phyloP scores from a whole-genome alignment of 192 early-diverging fungal species.

The Coemansia sp. region DNA sequence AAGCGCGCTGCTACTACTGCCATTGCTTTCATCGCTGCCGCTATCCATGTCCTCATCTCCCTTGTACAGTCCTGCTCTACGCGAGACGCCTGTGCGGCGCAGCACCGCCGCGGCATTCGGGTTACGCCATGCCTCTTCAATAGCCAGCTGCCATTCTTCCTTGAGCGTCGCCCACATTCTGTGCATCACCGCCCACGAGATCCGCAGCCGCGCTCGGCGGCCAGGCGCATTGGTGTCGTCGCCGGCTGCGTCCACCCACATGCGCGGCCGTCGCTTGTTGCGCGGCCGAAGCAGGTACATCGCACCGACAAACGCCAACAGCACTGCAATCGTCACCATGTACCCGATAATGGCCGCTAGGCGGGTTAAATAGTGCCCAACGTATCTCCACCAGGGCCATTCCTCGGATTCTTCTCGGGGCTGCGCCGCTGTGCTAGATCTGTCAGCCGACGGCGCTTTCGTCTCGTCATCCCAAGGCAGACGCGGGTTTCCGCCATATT shows the following conservation, averaged over 20 bases:
- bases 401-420: conserved; percentile 15
- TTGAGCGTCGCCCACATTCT: conserved; percentile 56
- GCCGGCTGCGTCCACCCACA: conserved; percentile 53
- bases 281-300: conserved; percentile 48
- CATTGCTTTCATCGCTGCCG: background rate
- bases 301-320: conserved; percentile 36
- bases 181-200: conserved; percentile 57
- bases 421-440: background rate
- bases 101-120: conserved; percentile 54
- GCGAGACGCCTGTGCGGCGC: conserved; percentile 44
- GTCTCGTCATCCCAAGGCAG: conserved; percentile 11
- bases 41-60: background rate
- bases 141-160: conserved; percentile 44
- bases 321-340: conserved; percentile 35
- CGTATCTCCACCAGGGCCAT: conserved; percentile 54
- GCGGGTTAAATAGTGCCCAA: conserved; percentile 51
- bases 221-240: conserved; percentile 28
- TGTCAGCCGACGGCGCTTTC: background rate
- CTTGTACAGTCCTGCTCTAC: conserved; percentile 10
- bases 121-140: conserved; percentile 56
- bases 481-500: background rate
- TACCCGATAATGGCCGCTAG: conserved; percentile 51
- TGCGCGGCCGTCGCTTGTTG: conserved; percentile 51
- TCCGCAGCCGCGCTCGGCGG: conserved; percentile 47
- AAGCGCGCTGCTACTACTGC: background rate